Base-by-base conservation (phyloP, 305 asterid genomes). In the Solanum aculeatissimum region DNA sequence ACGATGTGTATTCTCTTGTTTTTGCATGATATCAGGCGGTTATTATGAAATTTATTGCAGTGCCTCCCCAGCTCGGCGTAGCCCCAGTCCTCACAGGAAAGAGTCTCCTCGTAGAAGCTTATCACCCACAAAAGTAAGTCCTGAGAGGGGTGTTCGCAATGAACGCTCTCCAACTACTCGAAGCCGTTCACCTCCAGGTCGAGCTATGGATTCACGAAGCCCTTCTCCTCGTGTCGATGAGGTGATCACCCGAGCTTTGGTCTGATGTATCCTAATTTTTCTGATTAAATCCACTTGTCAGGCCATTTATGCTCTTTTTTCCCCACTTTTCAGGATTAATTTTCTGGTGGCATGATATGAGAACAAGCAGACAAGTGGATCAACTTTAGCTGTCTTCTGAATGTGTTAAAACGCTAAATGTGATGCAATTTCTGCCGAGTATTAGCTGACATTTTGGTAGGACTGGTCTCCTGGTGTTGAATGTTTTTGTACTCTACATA, bases 121-220 rank as follows among this genome's bases (percentile, higher is more conserved):
- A 53, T 89, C 94, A 72, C 92, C 89, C 12, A 89, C 89, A 90
- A 93, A 74, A 74, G 93, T 51, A 85, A 96, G 94, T 85, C 97
- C 98, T 49, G 94, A 85, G 87, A 88, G 80, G 29, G 90, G 69
- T 62, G 83, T 57, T 82, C 83, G 71, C 55, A 92, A 88, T 85
- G 94, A 90, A 32, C 91, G 91, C 9, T 91, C 98, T 49, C 83
- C 88, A 70, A 89, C 94, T 58, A 97, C 95, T 19, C 92, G 86
- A 87, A 96, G 97, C 85, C 84, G 88, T 14, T 96, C 99, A 43
- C 98, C 98, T 45, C 92, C 79, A 85, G 94, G 83, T 68, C 92
- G 85, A 23, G 91, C 65, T 82, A 89, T 71, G 47, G 91, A 85
- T 89, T 93, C 98, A 54, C 92, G 93, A 58, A 96, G 98, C 87